Percentiles rank a stretch among this genome's conserved stretches.
These are phyloP conservation scores for Colletotrichum chlorophyti DNA, from an alignment of 2,329 filamentous ascomycete genomes.

Conservation along the genomic window DNA sequence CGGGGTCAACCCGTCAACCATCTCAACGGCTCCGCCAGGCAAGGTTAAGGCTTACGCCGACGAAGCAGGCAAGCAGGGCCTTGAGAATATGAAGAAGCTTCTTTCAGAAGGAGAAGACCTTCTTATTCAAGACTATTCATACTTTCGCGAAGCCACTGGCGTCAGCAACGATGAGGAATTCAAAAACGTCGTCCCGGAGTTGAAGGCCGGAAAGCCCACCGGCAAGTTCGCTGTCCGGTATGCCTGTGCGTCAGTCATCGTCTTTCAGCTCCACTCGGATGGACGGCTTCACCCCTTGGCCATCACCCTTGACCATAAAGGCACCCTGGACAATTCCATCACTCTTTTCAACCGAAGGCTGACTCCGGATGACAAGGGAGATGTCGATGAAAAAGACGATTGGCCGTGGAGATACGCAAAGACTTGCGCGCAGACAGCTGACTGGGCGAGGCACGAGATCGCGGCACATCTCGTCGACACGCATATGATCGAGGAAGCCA, in stretches of 20 bases:
- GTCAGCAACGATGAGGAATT: constrained; percentile 33
- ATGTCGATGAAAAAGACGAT: constrained; percentile 44
- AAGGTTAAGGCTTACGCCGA: constrained; percentile 44
- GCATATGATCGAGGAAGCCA: constrained; percentile 54
- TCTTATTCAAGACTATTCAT: constrained; percentile 51
- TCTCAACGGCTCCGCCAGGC: constrained; percentile 47
- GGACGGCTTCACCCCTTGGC: too few species aligned
- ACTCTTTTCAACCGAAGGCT: constrained; percentile 49
- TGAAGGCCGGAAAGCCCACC: too few species aligned
- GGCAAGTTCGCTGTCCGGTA: too few species aligned
- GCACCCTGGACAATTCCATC: constrained; percentile 48
- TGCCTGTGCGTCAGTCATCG: too few species aligned
- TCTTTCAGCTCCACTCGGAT: too few species aligned
- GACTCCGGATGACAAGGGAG: constrained; percentile 35
- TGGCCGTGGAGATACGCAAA: constrained; percentile 62
- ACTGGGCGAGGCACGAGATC: constrained; percentile 56
- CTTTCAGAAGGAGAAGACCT: constrained; percentile 41
- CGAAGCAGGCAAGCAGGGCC: constrained; percentile 40
- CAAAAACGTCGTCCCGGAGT: too few species aligned
- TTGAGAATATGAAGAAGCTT: constrained; percentile 38
- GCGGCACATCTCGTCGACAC: constrained; percentile 51
- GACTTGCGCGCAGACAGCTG: constrained; percentile 52
- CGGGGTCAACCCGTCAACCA: constrained; percentile 51
- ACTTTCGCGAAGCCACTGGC: constrained; percentile 47
- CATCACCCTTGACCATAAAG: constrained; percentile 52